A percentile compares a stretch with the other conserved stretches of the same genome.
Evolutionary conservation across 179 eudicot genomes (phyloP).

Genomic region (Beta lomatogona): DNA sequence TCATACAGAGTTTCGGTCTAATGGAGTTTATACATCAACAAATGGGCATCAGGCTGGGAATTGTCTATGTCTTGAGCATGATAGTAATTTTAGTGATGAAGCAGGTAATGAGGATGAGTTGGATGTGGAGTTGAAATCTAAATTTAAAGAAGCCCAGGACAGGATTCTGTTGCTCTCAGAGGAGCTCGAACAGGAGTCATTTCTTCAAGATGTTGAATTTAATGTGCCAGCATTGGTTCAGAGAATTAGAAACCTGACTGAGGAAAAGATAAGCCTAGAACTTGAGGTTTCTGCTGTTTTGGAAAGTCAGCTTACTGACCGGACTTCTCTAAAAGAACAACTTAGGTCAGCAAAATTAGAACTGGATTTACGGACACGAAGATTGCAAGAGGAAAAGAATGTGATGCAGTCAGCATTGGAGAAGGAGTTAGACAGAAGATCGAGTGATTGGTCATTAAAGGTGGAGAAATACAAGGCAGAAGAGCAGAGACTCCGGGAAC

Average conservation of each 20-base stretch:
- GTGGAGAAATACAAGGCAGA: conserved; percentile 73
- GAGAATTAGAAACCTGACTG: conserved; percentile 50
- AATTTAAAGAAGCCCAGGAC: conserved; percentile 68
- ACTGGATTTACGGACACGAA: conserved; percentile 47
- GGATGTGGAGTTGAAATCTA: conserved; percentile 49
- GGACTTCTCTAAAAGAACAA: conserved; percentile 53
- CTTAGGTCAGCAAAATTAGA: conserved; percentile 40
- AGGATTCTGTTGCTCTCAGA: conserved; percentile 51
- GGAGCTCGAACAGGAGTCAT: conserved; percentile 61
- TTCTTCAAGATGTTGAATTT: conserved; percentile 47
- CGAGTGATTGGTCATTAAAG: conserved; percentile 83
- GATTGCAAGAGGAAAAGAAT: conserved; percentile 70
- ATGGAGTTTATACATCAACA: conserved; percentile 21
- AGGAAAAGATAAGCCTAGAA: conserved; percentile 65
- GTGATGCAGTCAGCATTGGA: conserved; percentile 69
- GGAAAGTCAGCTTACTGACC: conserved; percentile 51
- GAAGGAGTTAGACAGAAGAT: conserved; percentile 86
- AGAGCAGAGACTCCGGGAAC: conserved; percentile 85
- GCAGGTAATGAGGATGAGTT: conserved; percentile 37
- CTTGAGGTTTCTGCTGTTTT: conserved; percentile 57
- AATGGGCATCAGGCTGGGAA: conserved; percentile 31
- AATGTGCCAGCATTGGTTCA: conserved; percentile 58
- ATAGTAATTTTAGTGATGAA: conserved; percentile 24
- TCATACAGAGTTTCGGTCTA: conserved; percentile 18
- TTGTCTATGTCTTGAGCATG: conserved; percentile 19